Evolutionary conservation across 2,329 filamentous ascomycete genomes (phyloP).

Genomic region (Dactylellina haptotyla): DNA sequence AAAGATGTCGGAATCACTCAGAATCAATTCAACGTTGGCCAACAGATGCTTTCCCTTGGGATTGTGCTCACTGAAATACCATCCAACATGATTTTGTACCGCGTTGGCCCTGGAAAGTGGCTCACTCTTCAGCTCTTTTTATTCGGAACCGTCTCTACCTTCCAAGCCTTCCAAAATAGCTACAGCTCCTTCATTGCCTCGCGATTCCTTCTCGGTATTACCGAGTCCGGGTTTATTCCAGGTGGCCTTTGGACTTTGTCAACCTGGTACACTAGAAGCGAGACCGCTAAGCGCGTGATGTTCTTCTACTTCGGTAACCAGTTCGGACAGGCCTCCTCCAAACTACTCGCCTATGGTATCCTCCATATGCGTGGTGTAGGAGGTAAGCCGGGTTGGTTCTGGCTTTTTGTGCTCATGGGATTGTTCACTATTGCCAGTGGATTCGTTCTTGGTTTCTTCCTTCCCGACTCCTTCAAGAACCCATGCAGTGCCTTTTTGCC

Average conservation of each 20-base stretch:
- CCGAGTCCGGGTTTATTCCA: conserved; percentile 69
- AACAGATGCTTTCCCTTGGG: conserved; percentile 66
- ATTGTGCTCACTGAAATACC: conserved; percentile 67
- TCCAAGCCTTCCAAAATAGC: conserved; percentile 67
- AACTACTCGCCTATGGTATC: conserved; percentile 64
- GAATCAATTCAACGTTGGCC: conserved; percentile 68
- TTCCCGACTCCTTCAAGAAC: conserved; percentile 64
- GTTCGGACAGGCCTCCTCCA: conserved; percentile 64
- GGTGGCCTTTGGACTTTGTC: conserved; percentile 67
- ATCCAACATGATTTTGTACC: conserved; percentile 67
- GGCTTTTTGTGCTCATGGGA: conserved; percentile 68
- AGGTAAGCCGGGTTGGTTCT: conserved; percentile 68
- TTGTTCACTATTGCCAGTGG: conserved; percentile 66
- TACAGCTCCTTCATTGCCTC: conserved; percentile 66
- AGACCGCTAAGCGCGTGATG: conserved; percentile 67
- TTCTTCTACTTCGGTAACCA: conserved; percentile 70
- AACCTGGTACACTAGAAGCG: conserved; percentile 68
- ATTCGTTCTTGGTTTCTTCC: conserved; percentile 62
- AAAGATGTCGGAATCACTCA: conserved; percentile 66
- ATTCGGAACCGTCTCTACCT: conserved; percentile 67
- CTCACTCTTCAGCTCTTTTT: conserved; percentile 67
- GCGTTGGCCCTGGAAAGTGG: conserved; percentile 68
- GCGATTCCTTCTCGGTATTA: conserved; percentile 67
- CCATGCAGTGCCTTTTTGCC: conserved; percentile 64
- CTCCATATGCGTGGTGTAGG: conserved; percentile 66